phyloP scores from a whole-genome alignment of 805 yeast species.

The Monosporozyma aerobia region DNA sequence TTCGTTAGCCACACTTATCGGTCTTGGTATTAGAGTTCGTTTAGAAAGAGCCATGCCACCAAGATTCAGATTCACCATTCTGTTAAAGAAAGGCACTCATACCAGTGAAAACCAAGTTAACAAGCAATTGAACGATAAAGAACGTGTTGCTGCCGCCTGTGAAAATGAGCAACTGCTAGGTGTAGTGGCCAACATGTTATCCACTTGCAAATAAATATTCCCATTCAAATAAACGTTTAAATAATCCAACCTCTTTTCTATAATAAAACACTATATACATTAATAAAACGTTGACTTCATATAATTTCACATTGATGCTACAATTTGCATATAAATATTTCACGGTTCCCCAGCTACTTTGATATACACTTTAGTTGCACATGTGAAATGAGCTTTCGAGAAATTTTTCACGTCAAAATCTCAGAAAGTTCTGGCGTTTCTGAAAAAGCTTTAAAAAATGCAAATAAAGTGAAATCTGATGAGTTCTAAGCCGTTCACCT shows the following conservation, averaged over 20 bases:
- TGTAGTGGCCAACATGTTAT: constrained; percentile 89
- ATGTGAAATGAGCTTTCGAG: not conserved
- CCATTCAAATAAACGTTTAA: not conserved
- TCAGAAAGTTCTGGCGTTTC: not conserved
- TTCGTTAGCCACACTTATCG: constrained; percentile 90
- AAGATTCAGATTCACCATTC: constrained; percentile 67
- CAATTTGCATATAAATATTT: not conserved
- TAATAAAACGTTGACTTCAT: not conserved
- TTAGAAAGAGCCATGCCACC: constrained; percentile 83
- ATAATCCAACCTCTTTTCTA: not conserved
- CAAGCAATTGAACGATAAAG: constrained; percentile 94
- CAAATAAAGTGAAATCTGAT: not conserved
- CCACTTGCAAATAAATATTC: constrained; percentile 48
- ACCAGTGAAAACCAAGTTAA: constrained; percentile 94
- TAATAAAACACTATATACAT: not conserved
- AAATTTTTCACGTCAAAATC: not conserved
- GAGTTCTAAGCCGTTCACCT: not conserved
- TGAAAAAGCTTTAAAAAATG: not conserved
- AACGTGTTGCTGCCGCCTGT: constrained; percentile 96
- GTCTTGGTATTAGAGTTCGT: constrained; percentile 87
- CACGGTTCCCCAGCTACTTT: not conserved
- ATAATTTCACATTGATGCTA: not conserved
- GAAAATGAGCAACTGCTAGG: constrained; percentile 85
- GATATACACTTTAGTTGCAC: not conserved
- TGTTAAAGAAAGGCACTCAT: constrained; percentile 85